Percentiles rank a stretch among this genome's conserved stretches.
Conservation (phyloP, 306 rosid species). For the Begonia masoniana region DNA sequence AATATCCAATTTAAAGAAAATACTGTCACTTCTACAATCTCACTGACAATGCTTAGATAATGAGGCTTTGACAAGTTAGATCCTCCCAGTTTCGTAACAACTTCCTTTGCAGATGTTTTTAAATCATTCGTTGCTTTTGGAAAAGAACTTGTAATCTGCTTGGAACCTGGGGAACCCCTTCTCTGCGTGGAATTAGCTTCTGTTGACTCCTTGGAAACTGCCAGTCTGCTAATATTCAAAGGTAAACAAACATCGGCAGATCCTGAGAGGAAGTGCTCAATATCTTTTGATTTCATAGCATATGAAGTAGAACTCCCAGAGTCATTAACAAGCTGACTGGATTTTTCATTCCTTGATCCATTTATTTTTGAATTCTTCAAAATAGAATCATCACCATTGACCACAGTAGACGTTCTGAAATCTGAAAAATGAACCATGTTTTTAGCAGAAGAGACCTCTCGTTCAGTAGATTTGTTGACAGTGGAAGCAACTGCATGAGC, state of each 20-base stretch:
- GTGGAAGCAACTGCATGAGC: conserved; percentile 14
- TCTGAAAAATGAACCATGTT: conserved; percentile 2
- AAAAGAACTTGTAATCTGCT: conserved; percentile 31
- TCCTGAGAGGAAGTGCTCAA: conserved; percentile 9
- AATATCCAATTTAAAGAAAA: conserved; percentile 4
- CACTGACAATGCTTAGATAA: conserved; percentile 28
- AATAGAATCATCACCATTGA: too few species aligned
- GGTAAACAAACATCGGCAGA: conserved; percentile 16
- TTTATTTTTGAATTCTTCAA: too few species aligned
- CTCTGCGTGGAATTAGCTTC: conserved; percentile 3
- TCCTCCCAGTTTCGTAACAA: conserved; percentile 74
- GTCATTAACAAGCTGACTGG: conserved; percentile 26
- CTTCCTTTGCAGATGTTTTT: conserved; percentile 65
- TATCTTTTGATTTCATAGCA: conserved; percentile 20
- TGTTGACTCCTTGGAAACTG: conserved; percentile 24
- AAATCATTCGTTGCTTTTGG: conserved; percentile 48
- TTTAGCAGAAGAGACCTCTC: conserved; percentile 22
- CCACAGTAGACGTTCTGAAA: too few species aligned
- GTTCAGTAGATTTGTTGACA: conserved; percentile 15
- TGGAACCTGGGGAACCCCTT: conserved; percentile 12
- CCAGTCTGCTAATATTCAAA: conserved; percentile 24
- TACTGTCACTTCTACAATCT: conserved; percentile 40
- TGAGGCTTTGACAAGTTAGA: conserved; percentile 42
- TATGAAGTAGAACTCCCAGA: conserved; percentile 11
- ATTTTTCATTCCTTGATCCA: conserved; percentile 14